Percentiles rank a stretch among this genome's conserved stretches.
Evolutionary conservation across 2,329 filamentous ascomycete genomes (phyloP).

Genomic region (Xylariaceae sp.): DNA sequence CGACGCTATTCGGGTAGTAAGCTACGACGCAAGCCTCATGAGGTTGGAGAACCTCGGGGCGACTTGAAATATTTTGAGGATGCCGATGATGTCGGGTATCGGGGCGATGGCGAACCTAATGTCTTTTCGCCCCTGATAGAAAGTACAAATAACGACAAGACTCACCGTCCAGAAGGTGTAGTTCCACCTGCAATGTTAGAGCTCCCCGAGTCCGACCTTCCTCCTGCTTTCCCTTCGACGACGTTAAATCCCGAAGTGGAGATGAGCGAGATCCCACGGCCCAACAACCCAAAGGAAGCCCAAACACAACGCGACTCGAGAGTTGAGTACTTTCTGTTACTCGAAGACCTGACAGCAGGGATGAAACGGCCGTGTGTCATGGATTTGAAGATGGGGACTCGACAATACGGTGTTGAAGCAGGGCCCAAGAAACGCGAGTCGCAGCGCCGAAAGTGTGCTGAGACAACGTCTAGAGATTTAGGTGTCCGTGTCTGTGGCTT

Average conservation of each 20-base stretch:
- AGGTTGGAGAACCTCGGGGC: constrained; percentile 67
- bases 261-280: constrained; percentile 49
- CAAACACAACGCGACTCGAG: constrained; percentile 61
- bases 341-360: constrained; percentile 92
- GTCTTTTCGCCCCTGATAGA: constrained; percentile 18
- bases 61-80: constrained; percentile 88
- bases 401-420: constrained; percentile 93
- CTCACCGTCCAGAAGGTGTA: neutral
- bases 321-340: constrained; percentile 85
- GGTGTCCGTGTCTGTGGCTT: constrained; percentile 93
- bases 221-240: constrained; percentile 31
- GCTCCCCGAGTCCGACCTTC: constrained; percentile 32
- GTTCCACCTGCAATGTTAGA: neutral
- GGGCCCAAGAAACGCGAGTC: constrained; percentile 88
- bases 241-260: constrained; percentile 37
- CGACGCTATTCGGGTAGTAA: constrained; percentile 86
- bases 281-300: constrained; percentile 73
- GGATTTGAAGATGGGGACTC: constrained; percentile 97
- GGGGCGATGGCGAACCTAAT: constrained; percentile 61
- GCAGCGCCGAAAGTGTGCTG: constrained; percentile 86
- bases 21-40: constrained; percentile 67
- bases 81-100: constrained; percentile 78
- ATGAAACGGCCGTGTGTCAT: constrained; percentile 97
- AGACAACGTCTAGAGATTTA: constrained; percentile 84
- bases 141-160: constrained; percentile 8